Percentiles rank a stretch among this genome's conserved stretches.
Evolutionary conservation across 1,139 yeast genomes (phyloP).

Genomic region (Geotrichum candidum): DNA sequence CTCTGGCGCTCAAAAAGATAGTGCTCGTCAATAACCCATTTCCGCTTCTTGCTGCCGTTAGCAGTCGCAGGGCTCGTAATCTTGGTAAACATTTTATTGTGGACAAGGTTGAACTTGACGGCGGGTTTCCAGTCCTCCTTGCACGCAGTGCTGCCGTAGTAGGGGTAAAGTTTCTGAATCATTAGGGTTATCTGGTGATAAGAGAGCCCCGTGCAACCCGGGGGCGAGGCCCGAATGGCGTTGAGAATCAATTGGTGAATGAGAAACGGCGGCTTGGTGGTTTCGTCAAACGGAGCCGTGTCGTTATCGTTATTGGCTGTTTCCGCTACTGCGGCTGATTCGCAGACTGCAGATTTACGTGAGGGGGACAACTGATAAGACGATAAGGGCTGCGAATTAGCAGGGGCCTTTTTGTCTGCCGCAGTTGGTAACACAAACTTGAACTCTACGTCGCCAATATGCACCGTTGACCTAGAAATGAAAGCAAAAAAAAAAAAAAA

Average conservation of each 20-base stretch:
- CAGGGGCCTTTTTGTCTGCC: background rate
- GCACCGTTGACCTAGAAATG: constrained; percentile 60
- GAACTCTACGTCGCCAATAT: constrained; percentile 88
- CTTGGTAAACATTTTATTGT: background rate
- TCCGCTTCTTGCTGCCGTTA: background rate
- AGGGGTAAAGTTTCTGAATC: background rate
- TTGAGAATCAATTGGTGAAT: background rate
- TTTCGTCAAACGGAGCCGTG: background rate
- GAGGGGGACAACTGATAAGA: background rate
- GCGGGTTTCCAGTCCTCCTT: constrained; percentile 3
- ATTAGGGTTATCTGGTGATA: background rate
- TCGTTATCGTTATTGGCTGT: background rate
- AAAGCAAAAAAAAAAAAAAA: background rate
- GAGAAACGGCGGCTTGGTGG: background rate
- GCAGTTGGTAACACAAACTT: constrained; percentile 65
- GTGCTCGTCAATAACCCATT: background rate
- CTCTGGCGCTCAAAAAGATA: background rate
- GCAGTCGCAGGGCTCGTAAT: background rate
- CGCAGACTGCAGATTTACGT: background rate
- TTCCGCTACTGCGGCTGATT: background rate
- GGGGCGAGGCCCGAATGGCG: background rate
- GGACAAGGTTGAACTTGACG: constrained; percentile 2
- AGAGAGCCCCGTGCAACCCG: background rate
- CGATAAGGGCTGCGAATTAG: background rate
- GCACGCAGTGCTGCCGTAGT: background rate